A percentile compares a stretch with the other conserved stretches of the same genome.
These are phyloP conservation scores for Gypsophila paniculata DNA, from an alignment of 179 eudicot species.

Conservation along the genomic window DNA sequence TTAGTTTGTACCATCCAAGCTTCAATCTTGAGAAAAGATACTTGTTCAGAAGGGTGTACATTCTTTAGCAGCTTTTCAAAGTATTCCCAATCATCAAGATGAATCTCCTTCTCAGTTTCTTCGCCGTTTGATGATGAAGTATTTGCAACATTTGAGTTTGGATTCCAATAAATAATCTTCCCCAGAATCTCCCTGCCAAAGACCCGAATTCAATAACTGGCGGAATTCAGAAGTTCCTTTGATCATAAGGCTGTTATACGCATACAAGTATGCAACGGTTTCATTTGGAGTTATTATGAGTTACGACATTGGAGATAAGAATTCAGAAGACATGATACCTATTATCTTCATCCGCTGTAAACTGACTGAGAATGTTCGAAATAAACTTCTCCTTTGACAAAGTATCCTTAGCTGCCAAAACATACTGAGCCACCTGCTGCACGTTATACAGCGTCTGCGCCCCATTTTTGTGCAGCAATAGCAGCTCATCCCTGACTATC, in stretches of 20 bases:
- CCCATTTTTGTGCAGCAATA: background rate
- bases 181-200: background rate
- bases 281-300: too few species aligned
- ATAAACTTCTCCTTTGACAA: slow-evolving; percentile 16
- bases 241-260: too few species aligned
- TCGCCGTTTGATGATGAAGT: slow-evolving; percentile 5
- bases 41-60: slow-evolving; percentile 13
- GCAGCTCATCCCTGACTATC: slow-evolving; percentile 12
- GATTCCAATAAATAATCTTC: slow-evolving; percentile 3
- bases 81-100: slow-evolving; percentile 3
- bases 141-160: background rate
- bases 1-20: slow-evolving; percentile 13
- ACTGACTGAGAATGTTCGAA: background rate
- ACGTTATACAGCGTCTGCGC: slow-evolving; percentile 10
- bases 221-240: background rate
- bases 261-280: too few species aligned
- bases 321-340: background rate
- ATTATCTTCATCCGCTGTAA: background rate
- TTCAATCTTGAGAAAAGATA: slow-evolving; percentile 3
- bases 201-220: background rate
- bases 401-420: slow-evolving; percentile 9
- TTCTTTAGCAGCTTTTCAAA: slow-evolving; percentile 2
- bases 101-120: background rate
- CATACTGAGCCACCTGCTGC: slow-evolving; percentile 6
- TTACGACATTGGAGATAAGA: background rate